Base-by-base conservation (phyloP, 2,329 filamentous ascomycete species). In the Cylindrodendrum hubeiense region DNA sequence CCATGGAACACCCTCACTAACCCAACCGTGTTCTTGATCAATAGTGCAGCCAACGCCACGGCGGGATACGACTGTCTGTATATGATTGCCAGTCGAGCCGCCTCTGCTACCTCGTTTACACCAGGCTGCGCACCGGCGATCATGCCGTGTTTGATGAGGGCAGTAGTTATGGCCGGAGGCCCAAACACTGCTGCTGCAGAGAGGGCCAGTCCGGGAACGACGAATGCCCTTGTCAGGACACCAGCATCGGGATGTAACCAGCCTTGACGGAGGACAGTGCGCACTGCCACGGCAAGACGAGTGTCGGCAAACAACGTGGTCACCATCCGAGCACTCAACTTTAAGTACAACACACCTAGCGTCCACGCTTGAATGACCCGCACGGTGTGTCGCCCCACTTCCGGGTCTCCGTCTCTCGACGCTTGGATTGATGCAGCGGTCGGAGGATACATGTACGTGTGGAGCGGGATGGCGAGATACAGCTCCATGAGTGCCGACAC, bases 321-420 rank as follows among this genome's bases (percentile, higher is more conserved):
- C 26, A 94, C 85, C 72, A 94, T 81, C 41, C 92, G 90, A 17
- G 89, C 87, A 1, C 88, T 88, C 73, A 98, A 89, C 69, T 97
- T 95, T 30, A 97, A 86, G 78, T 97, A 98, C 3, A 99, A 86
- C 22, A 99, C 87, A 5, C 96, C 96, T 1, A 99, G 84, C 0
- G 95, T 97, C 94, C 95, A 99, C 63, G 95, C 91, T 77, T 98
- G 95, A 44, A 98, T 91, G 66, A 98, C 86, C 67, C 97, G 92
- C 44, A 98, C 89, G 8, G 91, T 93, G 75, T 97, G 93, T 4
- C 78, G 76, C 15, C 77, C 77, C 7, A 69, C 72, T 53, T 74
- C 71, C 5, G 72, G 64, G 4, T 60, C 69, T 22, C 73, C 68
- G 49, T 73, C 62, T 72, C 71, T 24, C 60, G 63, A 39, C 57